Conservation (phyloP, 768 basidiomycete species). For the Lanmaoa rubissima region DNA sequence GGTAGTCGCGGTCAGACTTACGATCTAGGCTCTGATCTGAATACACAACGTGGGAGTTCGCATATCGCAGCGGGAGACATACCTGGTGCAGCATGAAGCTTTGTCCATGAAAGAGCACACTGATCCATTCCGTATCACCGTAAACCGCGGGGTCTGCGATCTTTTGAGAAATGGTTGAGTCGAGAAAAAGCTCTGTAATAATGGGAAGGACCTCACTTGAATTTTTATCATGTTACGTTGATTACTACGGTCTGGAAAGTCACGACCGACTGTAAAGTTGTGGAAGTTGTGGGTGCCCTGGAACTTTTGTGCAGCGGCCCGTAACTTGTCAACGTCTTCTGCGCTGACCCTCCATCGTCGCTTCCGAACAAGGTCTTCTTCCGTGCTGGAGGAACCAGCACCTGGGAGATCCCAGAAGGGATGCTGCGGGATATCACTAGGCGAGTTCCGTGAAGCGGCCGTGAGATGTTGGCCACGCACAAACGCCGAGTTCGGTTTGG, state of each 20-base stretch:
- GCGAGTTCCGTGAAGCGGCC: conserved; percentile 6
- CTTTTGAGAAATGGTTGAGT: conserved; percentile 35
- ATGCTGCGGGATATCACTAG: conserved; percentile 35
- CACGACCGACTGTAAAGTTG: conserved; percentile 91
- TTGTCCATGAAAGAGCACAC: conserved; percentile 91
- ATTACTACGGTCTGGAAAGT: conserved; percentile 79
- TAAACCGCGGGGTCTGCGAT: conserved; percentile 84
- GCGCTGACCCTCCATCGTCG: conserved; percentile 64
- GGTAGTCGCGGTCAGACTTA: conserved; percentile 16
- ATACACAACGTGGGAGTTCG: conserved; percentile 18
- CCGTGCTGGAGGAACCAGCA: conserved; percentile 38
- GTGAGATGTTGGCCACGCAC: conserved; percentile 42
- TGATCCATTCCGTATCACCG: conserved; percentile 93
- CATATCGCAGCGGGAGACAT: conserved; percentile 23
- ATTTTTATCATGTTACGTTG: conserved; percentile 87
- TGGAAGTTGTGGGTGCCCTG: conserved; percentile 96
- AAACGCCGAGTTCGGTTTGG: conserved; percentile 72
- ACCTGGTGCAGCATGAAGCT: conserved; percentile 99
- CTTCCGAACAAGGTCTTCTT: conserved; percentile 65
- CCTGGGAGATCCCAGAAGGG: conserved; percentile 60
- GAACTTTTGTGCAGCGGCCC: conserved; percentile 58
- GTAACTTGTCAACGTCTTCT: conserved; percentile 55
- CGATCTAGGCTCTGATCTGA: conserved; percentile 28
- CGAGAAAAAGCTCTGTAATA: background rate
- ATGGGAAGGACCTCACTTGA: conserved; percentile 46